Evolutionary conservation across 2,329 filamentous ascomycete genomes (phyloP), one percentile per base, ranked within the genome.

Genomic region (Sarocladium oryzae): DNA sequence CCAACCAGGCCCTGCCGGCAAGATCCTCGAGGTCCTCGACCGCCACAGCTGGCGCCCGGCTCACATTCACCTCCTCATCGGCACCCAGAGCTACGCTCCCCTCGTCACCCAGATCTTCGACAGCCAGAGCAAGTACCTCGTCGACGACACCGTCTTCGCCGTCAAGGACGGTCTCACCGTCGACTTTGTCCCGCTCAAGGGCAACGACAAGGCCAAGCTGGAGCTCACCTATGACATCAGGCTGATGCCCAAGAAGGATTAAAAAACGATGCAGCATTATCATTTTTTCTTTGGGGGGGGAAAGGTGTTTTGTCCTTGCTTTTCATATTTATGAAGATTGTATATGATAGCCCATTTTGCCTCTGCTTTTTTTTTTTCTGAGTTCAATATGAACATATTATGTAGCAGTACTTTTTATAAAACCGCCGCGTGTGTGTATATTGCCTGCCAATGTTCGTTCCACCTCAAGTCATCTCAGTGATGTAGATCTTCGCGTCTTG

Each of bases 101-200:
- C 76, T 95, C 45, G 86, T 84, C 0, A 78, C 76, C 1, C 88
- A 93, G 65, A 82, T 93, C 51, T 92, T 89, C 62, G 86, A 89
- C 63, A 71, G 74, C 52, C 74, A 79, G 55, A 81, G 83, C 65
- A 74, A 78, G 55, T 83, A 87, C 58, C 70, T 88, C 20, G 58
- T 58, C 5, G 68, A 72, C 38, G 77, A 81, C 56, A 68, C 70
- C 4, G 77, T 78, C 8, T 81, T 78, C 53, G 77, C 77, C 0
- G 75, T 78, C 51, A 80, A 79, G 67, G 66, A 74, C 21, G 75
- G 74, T 23, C 60, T 80, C 33, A 60, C 68, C 3, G 70, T 76
- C 0, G 59, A 62, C 30, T 77, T 78, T 54, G 59, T 62, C 52
- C 63, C 65, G 7, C 61, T 64, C 5, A 54, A 64, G 49, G 66